A percentile compares a stretch with the other conserved stretches of the same genome.
These are phyloP conservation scores for Diatrype stigma DNA, from an alignment of 2,329 filamentous ascomycete genomes.

Conservation along the genomic window DNA sequence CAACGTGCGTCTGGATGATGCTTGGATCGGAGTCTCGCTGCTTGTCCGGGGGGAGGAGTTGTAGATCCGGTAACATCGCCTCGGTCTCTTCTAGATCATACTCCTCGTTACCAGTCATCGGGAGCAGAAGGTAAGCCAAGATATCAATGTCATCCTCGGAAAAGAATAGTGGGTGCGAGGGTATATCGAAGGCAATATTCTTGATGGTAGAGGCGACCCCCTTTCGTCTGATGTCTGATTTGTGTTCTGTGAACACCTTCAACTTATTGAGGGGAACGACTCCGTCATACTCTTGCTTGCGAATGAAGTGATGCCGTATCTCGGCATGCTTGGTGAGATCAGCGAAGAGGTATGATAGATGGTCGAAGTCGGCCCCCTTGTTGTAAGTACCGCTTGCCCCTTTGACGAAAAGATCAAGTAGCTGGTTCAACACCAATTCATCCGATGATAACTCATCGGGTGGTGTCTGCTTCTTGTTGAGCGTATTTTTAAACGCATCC, in stretches of 20 bases:
- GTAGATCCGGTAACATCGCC: constrained; percentile 83
- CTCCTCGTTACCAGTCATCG: constrained; percentile 83
- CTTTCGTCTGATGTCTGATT: constrained; percentile 75
- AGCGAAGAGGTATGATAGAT: constrained; percentile 89
- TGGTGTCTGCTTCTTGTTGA: constrained; percentile 62
- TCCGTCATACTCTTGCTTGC: constrained; percentile 69
- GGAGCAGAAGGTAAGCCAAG: constrained; percentile 82
- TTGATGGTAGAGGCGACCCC: constrained; percentile 98
- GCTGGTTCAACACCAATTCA: constrained; percentile 75
- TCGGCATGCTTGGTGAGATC: constrained; percentile 81
- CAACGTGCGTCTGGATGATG: constrained; percentile 82
- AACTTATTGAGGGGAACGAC: constrained; percentile 90
- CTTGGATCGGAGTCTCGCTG: constrained; percentile 70
- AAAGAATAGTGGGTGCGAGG: constrained; percentile 67
- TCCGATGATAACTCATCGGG: constrained; percentile 70
- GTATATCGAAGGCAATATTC: constrained; percentile 81
- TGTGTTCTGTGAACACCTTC: constrained; percentile 89
- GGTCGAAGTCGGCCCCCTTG: constrained; percentile 81
- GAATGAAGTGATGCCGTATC: constrained; percentile 71
- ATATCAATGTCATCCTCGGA: constrained; percentile 71
- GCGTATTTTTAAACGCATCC: constrained; percentile 64
- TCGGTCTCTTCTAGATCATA: constrained; percentile 83
- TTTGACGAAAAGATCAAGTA: constrained; percentile 95
- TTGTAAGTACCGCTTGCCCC: constrained; percentile 81
- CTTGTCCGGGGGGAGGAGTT: constrained; percentile 87